These are phyloP conservation scores for Ophiostoma montium DNA, from an alignment of 2,329 filamentous ascomycete genomes.

Conservation along the genomic window DNA sequence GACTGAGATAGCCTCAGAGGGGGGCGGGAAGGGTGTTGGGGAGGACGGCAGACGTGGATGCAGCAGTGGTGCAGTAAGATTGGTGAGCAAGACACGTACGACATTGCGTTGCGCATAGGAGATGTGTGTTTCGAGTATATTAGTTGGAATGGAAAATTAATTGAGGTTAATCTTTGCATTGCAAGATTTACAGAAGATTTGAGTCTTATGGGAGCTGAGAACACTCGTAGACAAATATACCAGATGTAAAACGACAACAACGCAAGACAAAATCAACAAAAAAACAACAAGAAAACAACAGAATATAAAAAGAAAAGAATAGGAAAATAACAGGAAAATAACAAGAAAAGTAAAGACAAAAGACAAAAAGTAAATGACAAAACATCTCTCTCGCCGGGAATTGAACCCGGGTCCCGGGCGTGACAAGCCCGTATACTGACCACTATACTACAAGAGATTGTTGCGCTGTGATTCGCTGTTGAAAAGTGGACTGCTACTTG, in stretches of 20 bases:
- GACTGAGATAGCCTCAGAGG: background rate
- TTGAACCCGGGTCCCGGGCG: slow-evolving; percentile 1
- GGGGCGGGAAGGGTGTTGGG: background rate
- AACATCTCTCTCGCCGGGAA: slow-evolving; percentile 1
- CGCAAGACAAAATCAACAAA: too few relatives aligned
- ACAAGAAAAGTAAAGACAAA: background rate
- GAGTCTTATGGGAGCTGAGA: too few relatives aligned
- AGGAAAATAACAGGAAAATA: background rate
- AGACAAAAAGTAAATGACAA: background rate
- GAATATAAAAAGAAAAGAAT: background rate
- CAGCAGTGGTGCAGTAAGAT: background rate
- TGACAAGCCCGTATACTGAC: slow-evolving; percentile 1
- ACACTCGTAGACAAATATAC: too few relatives aligned
- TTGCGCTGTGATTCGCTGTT: background rate
- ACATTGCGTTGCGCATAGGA: too few relatives aligned
- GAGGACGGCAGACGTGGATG: background rate
- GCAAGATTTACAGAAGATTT: too few relatives aligned
- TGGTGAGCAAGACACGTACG: too few relatives aligned
- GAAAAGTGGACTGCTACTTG: background rate
- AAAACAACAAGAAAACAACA: background rate
- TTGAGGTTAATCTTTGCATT: too few relatives aligned
- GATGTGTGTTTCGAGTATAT: too few relatives aligned
- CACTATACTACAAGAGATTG: slow-evolving; percentile 1
- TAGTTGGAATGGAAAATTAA: too few relatives aligned
- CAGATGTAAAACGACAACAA: too few relatives aligned